These are phyloP conservation scores for Cryptococcus sp. DNA, from an alignment of 1,284 basidiomycete genomes.

Conservation along the genomic window DNA sequence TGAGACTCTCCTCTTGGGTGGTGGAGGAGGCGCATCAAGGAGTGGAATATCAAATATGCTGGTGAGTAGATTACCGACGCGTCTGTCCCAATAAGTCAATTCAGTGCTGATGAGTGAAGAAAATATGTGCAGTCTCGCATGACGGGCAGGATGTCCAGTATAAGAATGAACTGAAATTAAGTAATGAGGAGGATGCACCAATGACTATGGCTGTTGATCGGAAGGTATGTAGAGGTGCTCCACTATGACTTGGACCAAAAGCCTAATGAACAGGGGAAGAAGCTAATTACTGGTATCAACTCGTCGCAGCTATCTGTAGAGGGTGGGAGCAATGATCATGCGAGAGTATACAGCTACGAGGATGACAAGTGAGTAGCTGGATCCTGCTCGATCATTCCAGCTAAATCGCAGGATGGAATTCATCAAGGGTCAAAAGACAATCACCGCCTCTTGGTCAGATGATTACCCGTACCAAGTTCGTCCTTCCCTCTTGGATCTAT, in stretches of 20 bases:
- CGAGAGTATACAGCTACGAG: slow-evolving; percentile 63
- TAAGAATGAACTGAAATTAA: slow-evolving; percentile 67
- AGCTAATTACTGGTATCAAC: slow-evolving; percentile 78
- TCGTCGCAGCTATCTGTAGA: slow-evolving; percentile 61
- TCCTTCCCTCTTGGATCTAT: slow-evolving; percentile 6
- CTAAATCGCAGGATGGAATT: slow-evolving; percentile 55
- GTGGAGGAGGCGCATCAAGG: slow-evolving; percentile 74
- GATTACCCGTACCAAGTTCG: slow-evolving; percentile 84
- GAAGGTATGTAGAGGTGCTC: slow-evolving; percentile 52
- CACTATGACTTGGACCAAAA: neutral
- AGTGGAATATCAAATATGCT: slow-evolving; percentile 90
- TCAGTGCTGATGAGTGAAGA: slow-evolving; percentile 6
- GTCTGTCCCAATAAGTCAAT: neutral
- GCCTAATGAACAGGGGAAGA: slow-evolving; percentile 47
- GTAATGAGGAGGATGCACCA: slow-evolving; percentile 78
- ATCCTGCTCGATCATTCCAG: slow-evolving; percentile 29
- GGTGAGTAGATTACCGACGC: slow-evolving; percentile 52
- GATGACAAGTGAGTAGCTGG: slow-evolving; percentile 54
- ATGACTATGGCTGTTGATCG: slow-evolving; percentile 80
- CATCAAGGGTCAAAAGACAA: slow-evolving; percentile 58
- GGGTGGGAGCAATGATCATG: slow-evolving; percentile 72
- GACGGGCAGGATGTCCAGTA: slow-evolving; percentile 58
- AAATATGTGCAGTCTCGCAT: slow-evolving; percentile 61
- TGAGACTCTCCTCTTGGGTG: slow-evolving; percentile 74
- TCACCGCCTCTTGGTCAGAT: slow-evolving; percentile 58